These are phyloP conservation scores for Epichloe bromicola DNA, from an alignment of 2,329 filamentous ascomycete species.

Conservation along the genomic window DNA sequence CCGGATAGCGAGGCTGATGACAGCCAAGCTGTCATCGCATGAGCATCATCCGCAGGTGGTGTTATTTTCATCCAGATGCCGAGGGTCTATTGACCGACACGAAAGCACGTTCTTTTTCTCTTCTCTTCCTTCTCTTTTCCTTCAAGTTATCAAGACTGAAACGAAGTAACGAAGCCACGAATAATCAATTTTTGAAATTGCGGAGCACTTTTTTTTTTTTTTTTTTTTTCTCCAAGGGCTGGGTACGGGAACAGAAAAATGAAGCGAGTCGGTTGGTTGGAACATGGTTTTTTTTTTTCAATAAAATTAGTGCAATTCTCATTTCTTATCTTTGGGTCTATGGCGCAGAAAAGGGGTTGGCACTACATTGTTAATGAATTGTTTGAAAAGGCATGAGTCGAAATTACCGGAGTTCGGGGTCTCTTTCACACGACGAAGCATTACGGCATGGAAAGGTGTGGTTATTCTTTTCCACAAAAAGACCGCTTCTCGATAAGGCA, in stretches of 20 bases:
- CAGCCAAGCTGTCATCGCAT: background rate
- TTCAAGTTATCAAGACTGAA: background rate
- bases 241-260: background rate
- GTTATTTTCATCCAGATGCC: too few species aligned
- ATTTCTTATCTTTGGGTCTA: background rate
- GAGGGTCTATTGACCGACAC: background rate
- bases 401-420: background rate
- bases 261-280: too few species aligned
- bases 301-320: too few species aligned
- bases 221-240: background rate
- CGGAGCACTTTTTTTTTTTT: background rate
- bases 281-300: too few species aligned
- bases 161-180: conserved; percentile 5
- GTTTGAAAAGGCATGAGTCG: background rate
- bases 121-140: background rate
- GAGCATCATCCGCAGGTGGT: background rate
- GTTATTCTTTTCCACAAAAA: background rate
- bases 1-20: conserved; percentile 13
- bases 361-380: background rate
- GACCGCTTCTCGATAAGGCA: too few species aligned
- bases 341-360: background rate
- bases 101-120: background rate
- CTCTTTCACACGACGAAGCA: background rate
- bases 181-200: background rate
- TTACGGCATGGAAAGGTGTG: background rate